phyloP scores from a whole-genome alignment of 139 green algal genomes.

The Monoraphidium neglectum region DNA sequence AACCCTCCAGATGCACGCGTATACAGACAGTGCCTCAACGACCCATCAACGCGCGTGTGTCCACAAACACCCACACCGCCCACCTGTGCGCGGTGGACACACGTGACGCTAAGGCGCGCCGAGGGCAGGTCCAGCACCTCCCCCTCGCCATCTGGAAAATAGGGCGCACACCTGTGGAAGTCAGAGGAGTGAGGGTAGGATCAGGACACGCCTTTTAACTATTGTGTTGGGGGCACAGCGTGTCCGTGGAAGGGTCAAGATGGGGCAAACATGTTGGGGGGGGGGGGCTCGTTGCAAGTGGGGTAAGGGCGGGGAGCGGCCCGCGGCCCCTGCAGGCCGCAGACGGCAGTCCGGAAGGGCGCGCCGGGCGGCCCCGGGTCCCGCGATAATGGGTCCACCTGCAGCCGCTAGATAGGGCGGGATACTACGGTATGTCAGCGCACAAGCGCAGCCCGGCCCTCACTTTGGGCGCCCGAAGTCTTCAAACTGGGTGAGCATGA shows the following conservation, averaged over 20 bases:
- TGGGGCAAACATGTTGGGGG: no score
- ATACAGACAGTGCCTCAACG: neutral
- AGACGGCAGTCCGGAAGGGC: no score
- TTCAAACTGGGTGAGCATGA: slow-evolving; percentile 65
- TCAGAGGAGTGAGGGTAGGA: no score
- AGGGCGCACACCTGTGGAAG: slow-evolving; percentile 9
- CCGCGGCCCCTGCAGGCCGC: no score
- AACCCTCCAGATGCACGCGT: neutral
- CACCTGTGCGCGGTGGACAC: slow-evolving; percentile 7
- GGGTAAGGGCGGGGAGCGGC: no score
- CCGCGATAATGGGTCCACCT: no score
- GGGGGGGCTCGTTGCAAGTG: no score
- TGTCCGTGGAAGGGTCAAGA: no score
- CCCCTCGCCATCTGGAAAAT: slow-evolving; percentile 19
- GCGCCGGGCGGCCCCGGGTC: no score
- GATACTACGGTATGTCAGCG: neutral
- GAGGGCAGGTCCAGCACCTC: slow-evolving; percentile 20
- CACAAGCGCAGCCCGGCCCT: neutral
- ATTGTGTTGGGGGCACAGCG: no score
- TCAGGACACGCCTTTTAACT: no score
- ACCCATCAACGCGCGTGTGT: neutral
- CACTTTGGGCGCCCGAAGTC: neutral
- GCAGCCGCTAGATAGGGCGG: no score
- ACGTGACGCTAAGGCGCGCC: neutral
- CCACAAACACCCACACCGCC: neutral